Evolutionary conservation across 306 rosid genomes (phyloP), one percentile per base, ranked within the genome.

Genomic region (Pterocarpus macrocarpus): DNA sequence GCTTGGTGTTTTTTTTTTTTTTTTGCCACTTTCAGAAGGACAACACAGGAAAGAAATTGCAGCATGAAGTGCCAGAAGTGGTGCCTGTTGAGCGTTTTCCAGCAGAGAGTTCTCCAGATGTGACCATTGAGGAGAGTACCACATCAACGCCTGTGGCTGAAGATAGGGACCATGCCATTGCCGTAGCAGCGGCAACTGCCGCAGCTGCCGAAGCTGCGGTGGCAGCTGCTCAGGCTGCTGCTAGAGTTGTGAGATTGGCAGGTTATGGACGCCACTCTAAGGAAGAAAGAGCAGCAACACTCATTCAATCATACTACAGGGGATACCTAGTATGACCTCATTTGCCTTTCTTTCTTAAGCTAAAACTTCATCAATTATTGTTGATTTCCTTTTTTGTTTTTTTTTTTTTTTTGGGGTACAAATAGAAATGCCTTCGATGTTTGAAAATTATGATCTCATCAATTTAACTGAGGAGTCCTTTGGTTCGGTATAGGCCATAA

Each of bases 291-390:
- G 97, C 99, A 74, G 97, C 97, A 73, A 95, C 84, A 11, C 85
- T 93, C 66, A 93, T 95, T 82, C 99, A 95, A 73, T 90, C 99
- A 76, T 52, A 84, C 71, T 95, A 95, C 61, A 91, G 97, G 87
- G 97, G 99, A 67, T 95, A 95, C 87, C 91, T 95, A 56, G 99
- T 95, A 86, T 84, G 85, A 64, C 50, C 71, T 16, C n/a, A 50
- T 45, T 45, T 35, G 53, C 39, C 43, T 35, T 68, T 50, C 79
- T 35, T 58, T 50, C 79, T 35, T 58, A n/a, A 35, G 30, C 71
- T 53, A 75, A 10, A 43, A 69, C 50, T 74, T 22, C 28, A 22
- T 22, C 28, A 22, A 15, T 10, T 74, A 1, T 4, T 64, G 41
- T 62, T 7, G 3, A 1, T 44, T 44, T 2, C 2, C 12, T 10